Evolutionary conservation across 805 yeast species (phyloP).

Genomic region (Cyberlindnera euphorbiiphila): DNA sequence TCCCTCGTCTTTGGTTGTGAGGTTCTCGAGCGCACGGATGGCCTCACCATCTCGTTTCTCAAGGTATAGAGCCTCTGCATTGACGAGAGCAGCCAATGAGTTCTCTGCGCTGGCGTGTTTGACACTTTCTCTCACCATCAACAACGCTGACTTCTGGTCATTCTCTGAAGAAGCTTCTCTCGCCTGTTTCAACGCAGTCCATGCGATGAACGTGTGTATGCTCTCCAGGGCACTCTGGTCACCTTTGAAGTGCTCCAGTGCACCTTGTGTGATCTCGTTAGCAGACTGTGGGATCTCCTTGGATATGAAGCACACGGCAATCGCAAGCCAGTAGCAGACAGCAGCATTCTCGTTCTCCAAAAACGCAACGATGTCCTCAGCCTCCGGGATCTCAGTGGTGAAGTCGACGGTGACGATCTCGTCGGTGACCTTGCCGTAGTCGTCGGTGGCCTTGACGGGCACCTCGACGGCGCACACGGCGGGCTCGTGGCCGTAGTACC

Average conservation of each 20-base stretch:
- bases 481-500: constrained; percentile 11
- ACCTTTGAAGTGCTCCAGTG: constrained; percentile 9
- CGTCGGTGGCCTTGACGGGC: constrained; percentile 73
- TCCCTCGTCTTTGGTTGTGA: constrained; percentile 24
- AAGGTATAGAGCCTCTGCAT: constrained; percentile 60
- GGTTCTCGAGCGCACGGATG: constrained; percentile 39
- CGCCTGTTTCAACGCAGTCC: constrained; percentile 60
- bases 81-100: constrained; percentile 54
- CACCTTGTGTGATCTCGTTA: constrained; percentile 24
- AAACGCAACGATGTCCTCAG: constrained; percentile 67
- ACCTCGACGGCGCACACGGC: constrained; percentile 38
- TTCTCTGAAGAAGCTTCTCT: constrained; percentile 26
- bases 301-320: constrained; percentile 76
- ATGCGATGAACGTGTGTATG: constrained; percentile 61
- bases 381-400: constrained; percentile 75
- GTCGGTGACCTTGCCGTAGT: constrained; percentile 65
- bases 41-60: constrained; percentile 69
- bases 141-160: constrained; percentile 43
- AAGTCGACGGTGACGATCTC: constrained; percentile 86
- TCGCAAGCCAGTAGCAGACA: constrained; percentile 76
- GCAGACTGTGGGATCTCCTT: constrained; percentile 59
- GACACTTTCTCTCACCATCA: constrained; percentile 24
- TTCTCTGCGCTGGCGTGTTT: constrained; percentile 29
- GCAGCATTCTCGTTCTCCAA: constrained; percentile 78
- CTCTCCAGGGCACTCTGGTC: constrained; percentile 40